Evolutionary conservation across 768 basidiomycete species (phyloP).

Genomic region (Leccinum broughii): DNA sequence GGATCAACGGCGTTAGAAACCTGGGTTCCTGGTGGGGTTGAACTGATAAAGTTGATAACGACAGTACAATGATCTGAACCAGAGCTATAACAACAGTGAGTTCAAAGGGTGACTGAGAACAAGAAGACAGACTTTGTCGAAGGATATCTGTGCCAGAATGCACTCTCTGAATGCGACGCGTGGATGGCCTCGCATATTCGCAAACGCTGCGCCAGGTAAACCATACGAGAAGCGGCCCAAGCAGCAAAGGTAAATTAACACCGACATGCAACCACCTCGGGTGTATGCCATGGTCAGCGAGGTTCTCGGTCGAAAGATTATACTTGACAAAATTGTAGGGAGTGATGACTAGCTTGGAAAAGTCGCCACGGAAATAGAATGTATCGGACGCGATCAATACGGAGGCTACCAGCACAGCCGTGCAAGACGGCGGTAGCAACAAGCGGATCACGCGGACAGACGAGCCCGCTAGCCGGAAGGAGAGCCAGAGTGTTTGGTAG

Average conservation of each 20-base stretch:
- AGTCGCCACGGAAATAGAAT: conserved; percentile 33
- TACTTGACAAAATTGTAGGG: conserved; percentile 41
- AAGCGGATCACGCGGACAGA: conserved; percentile 1
- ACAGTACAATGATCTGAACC: conserved; percentile 31
- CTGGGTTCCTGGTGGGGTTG: conserved; percentile 43
- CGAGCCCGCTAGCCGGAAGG: conserved; percentile 14
- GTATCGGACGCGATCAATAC: conserved; percentile 32
- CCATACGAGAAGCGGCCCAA: conserved; percentile 37
- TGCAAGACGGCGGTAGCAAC: conserved; percentile 24
- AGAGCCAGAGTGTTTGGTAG: conserved; percentile 24
- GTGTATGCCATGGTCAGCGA: conserved; percentile 41
- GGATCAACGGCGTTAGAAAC: conserved; percentile 38
- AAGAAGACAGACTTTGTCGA: conserved; percentile 16
- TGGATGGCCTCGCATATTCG: conserved; percentile 5
- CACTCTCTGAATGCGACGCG: conserved; percentile 5
- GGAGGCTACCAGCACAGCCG: conserved; percentile 16
- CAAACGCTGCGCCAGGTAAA: conserved; percentile 14
- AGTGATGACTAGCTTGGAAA: conserved; percentile 28
- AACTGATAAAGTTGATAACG: conserved; percentile 32
- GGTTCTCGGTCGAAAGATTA: conserved; percentile 38
- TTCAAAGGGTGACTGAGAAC: background rate
- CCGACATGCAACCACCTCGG: conserved; percentile 41
- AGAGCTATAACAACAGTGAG: conserved; percentile 26
- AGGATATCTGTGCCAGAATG: conserved; percentile 16
- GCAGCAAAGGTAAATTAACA: conserved; percentile 41